These are phyloP conservation scores for Leccinellum albellum DNA, from an alignment of 768 basidiomycete species.

Conservation along the genomic window DNA sequence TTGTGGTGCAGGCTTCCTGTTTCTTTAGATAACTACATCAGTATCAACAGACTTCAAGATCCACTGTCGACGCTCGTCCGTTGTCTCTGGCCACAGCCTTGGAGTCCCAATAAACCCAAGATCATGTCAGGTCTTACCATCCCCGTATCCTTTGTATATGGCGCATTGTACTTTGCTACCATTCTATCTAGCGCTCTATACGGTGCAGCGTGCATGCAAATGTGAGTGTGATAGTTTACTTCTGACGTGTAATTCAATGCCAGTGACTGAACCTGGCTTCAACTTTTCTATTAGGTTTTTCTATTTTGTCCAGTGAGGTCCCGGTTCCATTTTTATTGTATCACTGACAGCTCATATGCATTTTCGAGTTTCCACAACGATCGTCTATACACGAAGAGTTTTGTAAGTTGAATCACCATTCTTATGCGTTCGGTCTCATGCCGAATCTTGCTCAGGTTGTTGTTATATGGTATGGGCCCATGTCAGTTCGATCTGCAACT, in stretches of 20 bases:
- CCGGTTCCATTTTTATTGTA: neutral
- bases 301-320: neutral
- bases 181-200: neutral
- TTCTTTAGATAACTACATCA: too few relatives aligned
- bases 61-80: too few relatives aligned
- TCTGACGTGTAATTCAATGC: too few relatives aligned
- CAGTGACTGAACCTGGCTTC: neutral
- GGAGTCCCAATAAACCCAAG: too few relatives aligned
- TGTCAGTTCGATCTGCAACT: neutral
- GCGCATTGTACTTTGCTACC: neutral
- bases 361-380: neutral
- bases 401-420: neutral
- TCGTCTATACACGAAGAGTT: neutral
- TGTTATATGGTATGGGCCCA: neutral
- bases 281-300: neutral
- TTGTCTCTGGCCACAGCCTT: too few relatives aligned
- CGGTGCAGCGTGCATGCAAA: neutral
- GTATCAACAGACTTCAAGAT: too few relatives aligned
- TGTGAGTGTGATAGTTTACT: neutral
- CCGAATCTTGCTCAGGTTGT: neutral
- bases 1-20: too few relatives aligned
- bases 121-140: too few relatives aligned
- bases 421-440: too few relatives aligned
- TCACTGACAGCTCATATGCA: too few relatives aligned
- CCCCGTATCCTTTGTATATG: neutral